Conservation (phyloP, 768 basidiomycete genomes). For the Postia placenta region DNA sequence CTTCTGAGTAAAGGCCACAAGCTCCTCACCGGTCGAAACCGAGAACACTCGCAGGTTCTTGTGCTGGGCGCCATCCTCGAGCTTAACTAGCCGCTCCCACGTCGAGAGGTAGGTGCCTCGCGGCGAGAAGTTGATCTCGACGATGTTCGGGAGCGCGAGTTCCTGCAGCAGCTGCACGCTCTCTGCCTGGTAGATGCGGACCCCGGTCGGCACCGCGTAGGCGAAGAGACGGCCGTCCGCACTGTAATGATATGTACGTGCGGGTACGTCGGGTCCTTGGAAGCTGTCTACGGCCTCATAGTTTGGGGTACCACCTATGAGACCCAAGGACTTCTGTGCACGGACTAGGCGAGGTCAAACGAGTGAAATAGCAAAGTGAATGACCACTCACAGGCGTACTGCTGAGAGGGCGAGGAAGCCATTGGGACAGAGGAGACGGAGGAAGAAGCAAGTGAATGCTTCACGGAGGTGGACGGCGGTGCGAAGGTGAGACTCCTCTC, state of each 20-base stretch:
- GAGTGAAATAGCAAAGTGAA: not conserved
- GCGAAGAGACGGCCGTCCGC: constrained; percentile 84
- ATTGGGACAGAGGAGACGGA: constrained; percentile 33
- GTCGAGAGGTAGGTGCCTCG: constrained; percentile 90
- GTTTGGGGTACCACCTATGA: constrained; percentile 76
- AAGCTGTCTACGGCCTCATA: constrained; percentile 65
- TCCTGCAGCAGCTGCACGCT: constrained; percentile 69
- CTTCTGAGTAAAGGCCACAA: constrained; percentile 86
- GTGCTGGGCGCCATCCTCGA: constrained; percentile 86
- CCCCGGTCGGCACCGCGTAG: constrained; percentile 73
- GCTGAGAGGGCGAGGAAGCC: constrained; percentile 72
- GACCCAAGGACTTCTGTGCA: constrained; percentile 89
- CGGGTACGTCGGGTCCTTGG: constrained; percentile 59
- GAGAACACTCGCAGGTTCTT: constrained; percentile 93
- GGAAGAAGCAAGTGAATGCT: constrained; percentile 81
- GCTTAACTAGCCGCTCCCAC: constrained; percentile 92
- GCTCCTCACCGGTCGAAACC: constrained; percentile 78
- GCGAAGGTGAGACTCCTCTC: not conserved
- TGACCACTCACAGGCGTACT: constrained; percentile 71
- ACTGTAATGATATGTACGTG: constrained; percentile 77
- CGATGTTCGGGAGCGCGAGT: constrained; percentile 63
- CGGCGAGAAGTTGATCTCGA: constrained; percentile 90
- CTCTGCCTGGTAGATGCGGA: constrained; percentile 73
- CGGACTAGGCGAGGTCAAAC: constrained; percentile 52
- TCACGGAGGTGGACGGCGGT: constrained; percentile 31